Conservation (phyloP, 805 yeast genomes). For the Wickerhamomyces canadensis region DNA sequence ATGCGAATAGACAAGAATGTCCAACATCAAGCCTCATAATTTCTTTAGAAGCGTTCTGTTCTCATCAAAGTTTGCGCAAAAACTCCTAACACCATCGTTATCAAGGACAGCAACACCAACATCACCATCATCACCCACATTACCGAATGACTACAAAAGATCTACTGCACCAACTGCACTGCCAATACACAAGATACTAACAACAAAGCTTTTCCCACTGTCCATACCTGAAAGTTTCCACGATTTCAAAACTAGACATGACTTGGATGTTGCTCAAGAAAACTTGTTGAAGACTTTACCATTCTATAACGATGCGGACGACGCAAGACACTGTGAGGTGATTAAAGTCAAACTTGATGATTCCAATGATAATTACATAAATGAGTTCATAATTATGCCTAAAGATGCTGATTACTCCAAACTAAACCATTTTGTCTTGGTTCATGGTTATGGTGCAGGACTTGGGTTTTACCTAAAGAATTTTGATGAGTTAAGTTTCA, state of each 20-base stretch:
- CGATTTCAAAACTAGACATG: constrained; percentile 40
- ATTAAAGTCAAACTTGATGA: constrained; percentile 34
- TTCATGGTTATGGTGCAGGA: constrained; percentile 97
- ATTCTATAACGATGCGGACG: neutral
- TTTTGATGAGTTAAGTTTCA: constrained; percentile 44
- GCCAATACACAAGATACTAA: constrained; percentile 45
- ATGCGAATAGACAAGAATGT: too few relatives aligned
- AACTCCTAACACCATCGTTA: neutral
- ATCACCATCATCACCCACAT: too few relatives aligned
- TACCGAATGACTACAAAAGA: constrained; percentile 34
- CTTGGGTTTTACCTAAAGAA: constrained; percentile 80
- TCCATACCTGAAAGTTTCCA: constrained; percentile 42
- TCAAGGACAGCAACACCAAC: neutral
- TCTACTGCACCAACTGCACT: constrained; percentile 67
- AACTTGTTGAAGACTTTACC: constrained; percentile 2
- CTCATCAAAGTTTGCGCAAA: too few relatives aligned
- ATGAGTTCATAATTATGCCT: constrained; percentile 67
- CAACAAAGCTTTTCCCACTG: constrained; percentile 52
- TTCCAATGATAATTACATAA: constrained; percentile 51
- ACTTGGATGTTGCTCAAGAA: constrained; percentile 38
- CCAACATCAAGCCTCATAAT: constrained; percentile 1
- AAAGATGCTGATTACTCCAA: constrained; percentile 28
- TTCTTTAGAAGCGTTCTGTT: too few relatives aligned
- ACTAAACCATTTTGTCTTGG: constrained; percentile 54
- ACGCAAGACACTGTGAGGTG: constrained; percentile 22